Evolutionary conservation across 305 asterid species (phyloP), one percentile per base, ranked within the genome.

Genomic region (Euphrasia arctica): DNA sequence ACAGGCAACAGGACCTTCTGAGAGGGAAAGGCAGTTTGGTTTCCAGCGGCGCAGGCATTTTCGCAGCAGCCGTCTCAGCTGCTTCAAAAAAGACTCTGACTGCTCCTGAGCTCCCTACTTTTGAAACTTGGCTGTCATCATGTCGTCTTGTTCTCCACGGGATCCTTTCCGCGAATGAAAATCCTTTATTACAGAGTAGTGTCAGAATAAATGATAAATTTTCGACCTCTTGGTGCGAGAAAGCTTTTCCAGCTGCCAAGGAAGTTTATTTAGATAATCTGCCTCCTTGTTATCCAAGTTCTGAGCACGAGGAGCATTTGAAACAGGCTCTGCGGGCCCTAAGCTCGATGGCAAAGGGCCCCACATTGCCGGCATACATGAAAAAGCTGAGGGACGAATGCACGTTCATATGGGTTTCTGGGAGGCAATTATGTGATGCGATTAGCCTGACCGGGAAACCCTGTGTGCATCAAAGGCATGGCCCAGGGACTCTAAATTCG

Each of bases 401-500:
- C 78, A 79, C 82, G 47, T 80, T 91, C 64, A 81, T 90, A 72
- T 94, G 99, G 99, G 75, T 67, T 74, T 79, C 88, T 61, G 96
- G 95, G 65, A 82, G 99, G 82, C 99, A 94, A 72, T 77, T 84
- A 66, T 94, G 99, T 74, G 97, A 94, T 76, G 95, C 96, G 18
- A 83, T 94, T 71, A 94, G 99, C 79, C 79, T 94, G 74, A 86
- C 97, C 7, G 99, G 97, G 81, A 90, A 83, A 68, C 91, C 99
- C 51, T 94, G 99, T 83, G 87, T 83, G 80, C 95, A 90, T 74
- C 90, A 75, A 67, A 86, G 82, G 77, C 97, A 94, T 62, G 85
- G 82, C 52, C 70, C 42, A 50, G 74, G 64, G 58, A 43, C 56
- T 66, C 78, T 64, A 39, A 39, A 47, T 70, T 58, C 81, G 32